These are phyloP conservation scores for Solanum aculeatissimum DNA, from an alignment of 305 asterid species.

Conservation along the genomic window DNA sequence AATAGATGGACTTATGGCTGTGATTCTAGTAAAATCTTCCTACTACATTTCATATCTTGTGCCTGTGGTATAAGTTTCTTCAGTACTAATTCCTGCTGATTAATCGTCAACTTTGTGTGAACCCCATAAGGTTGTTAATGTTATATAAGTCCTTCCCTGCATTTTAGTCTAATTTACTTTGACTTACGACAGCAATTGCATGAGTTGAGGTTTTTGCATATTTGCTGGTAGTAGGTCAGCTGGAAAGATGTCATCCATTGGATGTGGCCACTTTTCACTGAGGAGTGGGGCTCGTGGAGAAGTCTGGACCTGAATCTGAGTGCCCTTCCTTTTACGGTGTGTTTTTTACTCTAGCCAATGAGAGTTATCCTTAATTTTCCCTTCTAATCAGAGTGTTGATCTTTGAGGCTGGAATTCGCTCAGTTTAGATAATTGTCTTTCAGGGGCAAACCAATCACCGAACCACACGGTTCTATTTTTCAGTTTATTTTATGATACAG, in stretches of 20 bases:
- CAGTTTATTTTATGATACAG: not conserved
- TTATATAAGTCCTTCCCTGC: not conserved
- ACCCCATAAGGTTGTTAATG: not conserved
- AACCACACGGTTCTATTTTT: not conserved
- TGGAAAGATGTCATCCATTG: slow-evolving; percentile 93
- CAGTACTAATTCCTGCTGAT: not conserved
- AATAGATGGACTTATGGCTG: not conserved
- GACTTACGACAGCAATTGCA: not conserved
- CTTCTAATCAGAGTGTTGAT: not conserved
- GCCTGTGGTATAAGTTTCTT: not conserved
- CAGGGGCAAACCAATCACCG: not conserved
- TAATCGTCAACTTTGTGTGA: not conserved
- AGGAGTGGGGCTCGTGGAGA: slow-evolving; percentile 95
- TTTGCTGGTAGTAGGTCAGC: slow-evolving; percentile 39
- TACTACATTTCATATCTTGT: not conserved
- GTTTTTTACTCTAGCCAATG: slow-evolving; percentile 9
- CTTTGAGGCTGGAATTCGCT: not conserved
- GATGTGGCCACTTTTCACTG: slow-evolving; percentile 98
- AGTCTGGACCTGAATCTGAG: slow-evolving; percentile 65
- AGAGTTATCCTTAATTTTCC: slow-evolving; percentile 8
- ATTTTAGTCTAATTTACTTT: not conserved
- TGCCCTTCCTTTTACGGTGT: slow-evolving; percentile 80
- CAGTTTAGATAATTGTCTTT: not conserved
- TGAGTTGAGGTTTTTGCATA: not conserved
- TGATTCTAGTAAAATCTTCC: not conserved